Percentiles rank a stretch among this genome's conserved stretches.
These are phyloP conservation scores for Phytophthora cryptogea DNA, from an alignment of 352 stramenopile genomes.

Conservation along the genomic window DNA sequence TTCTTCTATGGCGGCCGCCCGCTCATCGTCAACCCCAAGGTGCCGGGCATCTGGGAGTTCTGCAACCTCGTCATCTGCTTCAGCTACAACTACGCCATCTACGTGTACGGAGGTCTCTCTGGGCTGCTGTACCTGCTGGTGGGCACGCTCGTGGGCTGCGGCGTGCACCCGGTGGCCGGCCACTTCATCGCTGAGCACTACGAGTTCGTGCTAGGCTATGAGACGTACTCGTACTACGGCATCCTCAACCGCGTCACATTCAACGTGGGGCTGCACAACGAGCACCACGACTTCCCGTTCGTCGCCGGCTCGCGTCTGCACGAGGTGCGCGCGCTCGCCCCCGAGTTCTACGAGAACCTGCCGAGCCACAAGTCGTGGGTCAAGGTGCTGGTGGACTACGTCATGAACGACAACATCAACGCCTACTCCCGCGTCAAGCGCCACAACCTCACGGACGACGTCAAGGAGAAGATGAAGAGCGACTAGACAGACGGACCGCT, in stretches of 20 bases:
- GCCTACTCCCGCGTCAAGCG: conserved; percentile 94
- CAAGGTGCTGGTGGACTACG: conserved; percentile 93
- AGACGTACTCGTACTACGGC: conserved; percentile 99
- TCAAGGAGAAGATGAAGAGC: conserved; percentile 78
- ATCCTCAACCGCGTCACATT: conserved; percentile 96
- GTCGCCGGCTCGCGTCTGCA: conserved; percentile 91
- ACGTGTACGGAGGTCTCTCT: conserved; percentile 73
- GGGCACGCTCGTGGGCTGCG: conserved; percentile 90
- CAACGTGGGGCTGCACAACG: conserved; percentile 98
- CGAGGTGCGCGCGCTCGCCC: conserved; percentile 86
- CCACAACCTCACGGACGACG: conserved; percentile 52
- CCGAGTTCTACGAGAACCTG: conserved; percentile 96
- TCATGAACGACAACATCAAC: conserved; percentile 92
- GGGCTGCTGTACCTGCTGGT: conserved; percentile 94
- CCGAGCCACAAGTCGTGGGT: conserved; percentile 94
- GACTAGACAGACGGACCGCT: conserved; percentile 42
- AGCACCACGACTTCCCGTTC: conserved; percentile 98
- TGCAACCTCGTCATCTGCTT: conserved; percentile 88
- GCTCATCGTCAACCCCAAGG: conserved; percentile 93
- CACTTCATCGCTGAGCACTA: conserved; percentile 99
- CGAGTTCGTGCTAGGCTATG: conserved; percentile 93
- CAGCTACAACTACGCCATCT: conserved; percentile 86
- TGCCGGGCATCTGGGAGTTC: conserved; percentile 80
- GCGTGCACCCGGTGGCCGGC: conserved; percentile 94
- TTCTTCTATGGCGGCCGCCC: conserved; percentile 95